These are phyloP conservation scores for Pleurotus citrinopileatus DNA, from an alignment of 768 basidiomycete genomes.

Conservation along the genomic window DNA sequence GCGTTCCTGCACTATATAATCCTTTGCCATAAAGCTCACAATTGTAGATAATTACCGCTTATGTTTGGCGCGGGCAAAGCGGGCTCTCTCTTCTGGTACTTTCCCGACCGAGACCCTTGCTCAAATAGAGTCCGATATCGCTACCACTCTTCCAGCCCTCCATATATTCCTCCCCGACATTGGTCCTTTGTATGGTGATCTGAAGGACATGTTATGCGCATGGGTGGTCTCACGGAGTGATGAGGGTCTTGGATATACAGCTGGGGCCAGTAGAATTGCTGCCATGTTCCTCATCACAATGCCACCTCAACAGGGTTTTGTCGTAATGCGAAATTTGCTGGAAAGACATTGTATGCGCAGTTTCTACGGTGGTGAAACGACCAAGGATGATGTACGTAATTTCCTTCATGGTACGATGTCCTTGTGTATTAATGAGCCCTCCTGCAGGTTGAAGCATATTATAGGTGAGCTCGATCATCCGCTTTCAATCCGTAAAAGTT, in stretches of 20 bases:
- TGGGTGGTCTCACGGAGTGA: conserved; percentile 87
- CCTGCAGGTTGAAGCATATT: conserved; percentile 84
- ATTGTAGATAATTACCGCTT: conserved; percentile 64
- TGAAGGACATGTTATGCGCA: conserved; percentile 81
- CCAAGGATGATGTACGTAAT: conserved; percentile 75
- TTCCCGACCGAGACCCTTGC: conserved; percentile 65
- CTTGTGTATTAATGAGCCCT: conserved; percentile 18
- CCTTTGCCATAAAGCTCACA: conserved; percentile 8
- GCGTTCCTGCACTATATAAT: conserved; percentile 18
- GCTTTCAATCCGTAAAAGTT: conserved; percentile 1
- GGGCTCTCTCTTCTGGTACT: conserved; percentile 58
- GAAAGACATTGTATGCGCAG: conserved; percentile 83
- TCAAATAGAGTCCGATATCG: conserved; percentile 73
- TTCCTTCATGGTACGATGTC: neutral
- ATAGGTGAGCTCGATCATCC: conserved; percentile 50
- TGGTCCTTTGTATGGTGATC: conserved; percentile 78
- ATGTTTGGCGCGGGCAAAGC: conserved; percentile 71
- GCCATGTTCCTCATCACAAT: conserved; percentile 88
- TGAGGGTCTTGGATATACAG: conserved; percentile 73
- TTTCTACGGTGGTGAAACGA: conserved; percentile 71
- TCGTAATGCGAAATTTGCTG: conserved; percentile 81
- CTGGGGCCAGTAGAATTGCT: conserved; percentile 70
- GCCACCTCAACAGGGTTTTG: conserved; percentile 69
- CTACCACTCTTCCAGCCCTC: conserved; percentile 67
- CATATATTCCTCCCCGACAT: conserved; percentile 77